Percentiles rank a stretch among this genome's conserved stretches.
These are phyloP conservation scores for Neurospora sp. DNA, from an alignment of 495 filamentous ascomycete genomes.

Conservation along the genomic window DNA sequence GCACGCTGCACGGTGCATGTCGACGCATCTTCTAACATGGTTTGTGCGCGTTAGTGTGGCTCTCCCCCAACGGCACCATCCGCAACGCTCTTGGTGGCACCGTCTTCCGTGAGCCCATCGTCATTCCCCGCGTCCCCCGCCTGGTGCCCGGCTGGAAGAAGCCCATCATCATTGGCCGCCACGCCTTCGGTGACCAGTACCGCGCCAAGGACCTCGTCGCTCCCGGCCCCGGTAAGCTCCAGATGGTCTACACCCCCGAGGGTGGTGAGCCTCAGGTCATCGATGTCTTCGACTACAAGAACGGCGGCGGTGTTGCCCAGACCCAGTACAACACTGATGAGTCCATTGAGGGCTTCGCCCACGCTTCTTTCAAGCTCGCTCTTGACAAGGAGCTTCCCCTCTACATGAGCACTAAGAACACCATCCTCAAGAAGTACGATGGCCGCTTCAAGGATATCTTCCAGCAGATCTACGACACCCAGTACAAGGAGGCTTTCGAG, in stretches of 20 bases:
- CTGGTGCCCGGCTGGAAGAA: slow-evolving; percentile 96
- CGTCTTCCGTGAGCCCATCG: slow-evolving; percentile 96
- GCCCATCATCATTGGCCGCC: slow-evolving; percentile 96
- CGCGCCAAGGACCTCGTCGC: slow-evolving; percentile 83
- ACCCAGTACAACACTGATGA: slow-evolving; percentile 98
- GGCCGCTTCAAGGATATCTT: slow-evolving; percentile 99
- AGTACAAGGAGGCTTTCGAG: slow-evolving; percentile 83
- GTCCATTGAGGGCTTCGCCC: slow-evolving; percentile 87
- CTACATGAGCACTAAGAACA: slow-evolving; percentile 99
- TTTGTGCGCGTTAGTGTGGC: slow-evolving; percentile 61
- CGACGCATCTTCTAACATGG: slow-evolving; percentile 2
- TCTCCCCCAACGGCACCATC: slow-evolving; percentile 96
- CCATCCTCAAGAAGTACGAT: slow-evolving; percentile 97
- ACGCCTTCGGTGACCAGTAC: slow-evolving; percentile 98
- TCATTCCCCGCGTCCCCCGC: slow-evolving; percentile 84
- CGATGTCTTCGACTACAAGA: slow-evolving; percentile 81
- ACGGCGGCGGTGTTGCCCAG: slow-evolving; percentile 76
- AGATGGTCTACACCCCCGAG: slow-evolving; percentile 84
- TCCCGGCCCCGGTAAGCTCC: slow-evolving; percentile 70
- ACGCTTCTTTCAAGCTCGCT: slow-evolving; percentile 91
- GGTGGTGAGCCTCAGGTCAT: slow-evolving; percentile 76
- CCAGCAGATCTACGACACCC: slow-evolving; percentile 84
- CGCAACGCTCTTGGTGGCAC: slow-evolving; percentile 91
- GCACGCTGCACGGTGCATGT: background rate
- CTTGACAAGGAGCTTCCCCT: slow-evolving; percentile 75